phyloP scores from a whole-genome alignment of 2,329 filamentous ascomycete genomes.

The Verticillium klebahnii region DNA sequence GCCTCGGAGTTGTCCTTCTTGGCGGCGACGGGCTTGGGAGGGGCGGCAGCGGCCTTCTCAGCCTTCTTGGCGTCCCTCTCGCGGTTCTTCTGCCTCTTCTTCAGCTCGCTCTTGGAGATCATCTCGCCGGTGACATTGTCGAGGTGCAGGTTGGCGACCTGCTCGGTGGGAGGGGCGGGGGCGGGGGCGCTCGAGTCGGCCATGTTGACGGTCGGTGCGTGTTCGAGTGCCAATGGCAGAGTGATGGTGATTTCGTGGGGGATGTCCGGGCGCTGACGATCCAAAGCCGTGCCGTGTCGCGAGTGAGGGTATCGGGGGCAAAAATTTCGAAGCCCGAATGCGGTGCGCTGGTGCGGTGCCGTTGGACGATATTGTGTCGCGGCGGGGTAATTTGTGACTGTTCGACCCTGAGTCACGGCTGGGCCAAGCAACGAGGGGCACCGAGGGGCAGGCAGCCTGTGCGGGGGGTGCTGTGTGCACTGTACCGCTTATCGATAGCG shows the following conservation, averaged over 20 bases:
- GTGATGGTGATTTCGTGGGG: not conserved
- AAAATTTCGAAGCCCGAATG: constrained; percentile 2
- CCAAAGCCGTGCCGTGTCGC: not conserved
- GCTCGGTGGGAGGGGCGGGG: constrained; percentile 40
- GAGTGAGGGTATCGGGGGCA: not conserved
- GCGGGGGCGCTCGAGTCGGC: constrained; percentile 25
- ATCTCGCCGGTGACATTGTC: constrained; percentile 92
- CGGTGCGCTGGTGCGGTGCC: not conserved
- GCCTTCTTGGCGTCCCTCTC: constrained; percentile 85
- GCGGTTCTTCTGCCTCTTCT: constrained; percentile 92
- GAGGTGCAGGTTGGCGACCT: constrained; percentile 69
- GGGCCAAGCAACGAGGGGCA: constrained; percentile 1
- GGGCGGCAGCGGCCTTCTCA: constrained; percentile 70
- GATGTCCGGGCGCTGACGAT: not conserved
- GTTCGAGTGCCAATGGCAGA: not conserved
- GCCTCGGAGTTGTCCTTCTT: constrained; percentile 74
- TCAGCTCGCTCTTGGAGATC: constrained; percentile 80
- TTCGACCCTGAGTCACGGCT: not conserved
- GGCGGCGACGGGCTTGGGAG: constrained; percentile 54
- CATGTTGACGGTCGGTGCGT: constrained; percentile 7
- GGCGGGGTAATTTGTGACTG: not conserved
- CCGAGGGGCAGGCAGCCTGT: not conserved
- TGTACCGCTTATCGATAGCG: not conserved
- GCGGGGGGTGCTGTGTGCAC: not conserved
- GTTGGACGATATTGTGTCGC: not conserved